Evolutionary conservation across 2,329 filamentous ascomycete species (phyloP).

Genomic region (Ophiostoma perfectum): DNA sequence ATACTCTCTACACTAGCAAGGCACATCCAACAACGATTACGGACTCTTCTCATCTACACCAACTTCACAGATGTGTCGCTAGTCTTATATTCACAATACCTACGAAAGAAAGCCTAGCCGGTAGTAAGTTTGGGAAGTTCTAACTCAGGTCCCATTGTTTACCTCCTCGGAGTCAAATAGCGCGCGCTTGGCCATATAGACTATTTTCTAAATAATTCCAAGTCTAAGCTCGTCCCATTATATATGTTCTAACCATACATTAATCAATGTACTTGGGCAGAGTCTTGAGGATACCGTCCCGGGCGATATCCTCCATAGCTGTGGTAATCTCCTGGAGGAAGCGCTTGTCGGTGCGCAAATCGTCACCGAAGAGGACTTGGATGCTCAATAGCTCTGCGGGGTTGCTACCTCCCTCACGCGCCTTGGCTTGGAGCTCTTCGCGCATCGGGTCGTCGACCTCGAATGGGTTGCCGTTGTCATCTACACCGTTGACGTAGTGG

Average conservation of each 20-base stretch:
- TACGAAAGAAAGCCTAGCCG: too few relatives aligned
- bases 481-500: conserved; percentile 46
- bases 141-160: too few relatives aligned
- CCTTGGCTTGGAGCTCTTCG: conserved; percentile 43
- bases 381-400: conserved; percentile 42
- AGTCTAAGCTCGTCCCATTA: background rate
- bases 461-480: conserved; percentile 42
- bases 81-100: too few relatives aligned
- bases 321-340: conserved; percentile 44
- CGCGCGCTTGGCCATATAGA: too few relatives aligned
- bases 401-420: conserved; percentile 39
- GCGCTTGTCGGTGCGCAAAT: conserved; percentile 43
- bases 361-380: conserved; percentile 46
- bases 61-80: too few relatives aligned
- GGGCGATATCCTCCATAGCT: conserved; percentile 43
- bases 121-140: too few relatives aligned
- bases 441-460: conserved; percentile 45
- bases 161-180: too few relatives aligned
- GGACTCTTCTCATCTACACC: too few relatives aligned
- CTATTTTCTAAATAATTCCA: background rate
- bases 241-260: background rate
- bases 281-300: conserved; percentile 46
- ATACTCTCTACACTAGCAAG: too few relatives aligned
- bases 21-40: too few relatives aligned
- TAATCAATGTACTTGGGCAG: conserved; percentile 41